Percentiles rank a stretch among this genome's conserved stretches.
Evolutionary conservation across 805 yeast species (phyloP).

Genomic region (Dipodascus albidus): DNA sequence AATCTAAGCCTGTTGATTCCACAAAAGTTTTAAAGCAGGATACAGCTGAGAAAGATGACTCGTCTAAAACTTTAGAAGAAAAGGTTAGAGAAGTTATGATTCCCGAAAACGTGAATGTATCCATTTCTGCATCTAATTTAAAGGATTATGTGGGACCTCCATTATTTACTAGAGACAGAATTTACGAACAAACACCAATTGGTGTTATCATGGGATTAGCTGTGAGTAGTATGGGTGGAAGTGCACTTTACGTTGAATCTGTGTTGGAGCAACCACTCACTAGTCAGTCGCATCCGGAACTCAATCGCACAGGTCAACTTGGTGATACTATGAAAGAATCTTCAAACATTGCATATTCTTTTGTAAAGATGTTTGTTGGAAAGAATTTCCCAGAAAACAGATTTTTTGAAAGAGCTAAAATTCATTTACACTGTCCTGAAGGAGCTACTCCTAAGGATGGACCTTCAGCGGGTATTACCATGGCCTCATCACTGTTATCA

Average conservation of each 20-base stretch:
- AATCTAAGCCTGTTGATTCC: conserved; percentile 13
- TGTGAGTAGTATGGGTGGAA: conserved; percentile 89
- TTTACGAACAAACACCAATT: conserved; percentile 79
- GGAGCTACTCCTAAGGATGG: conserved; percentile 71
- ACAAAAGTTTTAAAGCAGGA: too few relatives aligned
- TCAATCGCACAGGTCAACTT: conserved; percentile 82
- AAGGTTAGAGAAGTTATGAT: conserved; percentile 34
- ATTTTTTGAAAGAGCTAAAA: conserved; percentile 82
- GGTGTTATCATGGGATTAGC: conserved; percentile 98
- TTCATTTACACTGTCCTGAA: conserved; percentile 83
- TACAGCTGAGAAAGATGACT: too few relatives aligned
- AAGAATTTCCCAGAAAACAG: conserved; percentile 71
- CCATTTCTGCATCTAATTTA: conserved; percentile 51
- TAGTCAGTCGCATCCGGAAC: conserved; percentile 38
- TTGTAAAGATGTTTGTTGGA: conserved; percentile 72
- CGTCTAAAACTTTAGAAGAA: too few relatives aligned
- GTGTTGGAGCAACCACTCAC: conserved; percentile 70
- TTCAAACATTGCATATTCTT: conserved; percentile 83
- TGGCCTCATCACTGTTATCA: conserved; percentile 74
- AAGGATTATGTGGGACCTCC: conserved; percentile 90
- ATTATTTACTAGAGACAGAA: conserved; percentile 61
- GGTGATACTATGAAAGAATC: conserved; percentile 98
- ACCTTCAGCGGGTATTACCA: conserved; percentile 72
- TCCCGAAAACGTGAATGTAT: conserved; percentile 51
- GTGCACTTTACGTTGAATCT: conserved; percentile 87